Conservation (phyloP, 768 basidiomycete genomes). For the Galerina sulciceps region DNA sequence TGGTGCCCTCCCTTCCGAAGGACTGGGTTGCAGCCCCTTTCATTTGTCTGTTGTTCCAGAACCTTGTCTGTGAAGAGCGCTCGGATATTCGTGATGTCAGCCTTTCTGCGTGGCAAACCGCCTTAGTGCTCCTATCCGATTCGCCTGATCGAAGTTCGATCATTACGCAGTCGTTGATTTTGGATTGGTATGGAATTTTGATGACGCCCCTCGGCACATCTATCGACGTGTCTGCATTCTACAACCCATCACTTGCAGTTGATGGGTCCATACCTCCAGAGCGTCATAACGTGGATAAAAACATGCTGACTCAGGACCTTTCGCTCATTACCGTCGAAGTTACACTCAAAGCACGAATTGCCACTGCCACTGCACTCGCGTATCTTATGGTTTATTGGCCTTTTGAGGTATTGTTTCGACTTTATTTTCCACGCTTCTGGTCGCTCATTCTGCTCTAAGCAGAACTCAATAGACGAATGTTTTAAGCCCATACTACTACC, state of each 20-base stretch:
- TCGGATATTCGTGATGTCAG: conserved; percentile 79
- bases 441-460: conserved; percentile 19
- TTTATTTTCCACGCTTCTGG: neutral
- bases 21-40: conserved; percentile 84
- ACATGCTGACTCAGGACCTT: conserved; percentile 90
- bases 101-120: conserved; percentile 73
- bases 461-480: conserved; percentile 55
- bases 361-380: conserved; percentile 79
- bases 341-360: conserved; percentile 79
- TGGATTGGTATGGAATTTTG: conserved; percentile 86
- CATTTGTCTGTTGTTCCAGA: conserved; percentile 88
- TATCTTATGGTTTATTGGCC: conserved; percentile 73
- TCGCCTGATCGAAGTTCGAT: conserved; percentile 55
- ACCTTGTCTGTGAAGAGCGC: conserved; percentile 91
- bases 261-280: conserved; percentile 56
- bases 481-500: conserved; percentile 79
- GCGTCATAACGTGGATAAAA: conserved; percentile 95
- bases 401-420: conserved; percentile 41
- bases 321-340: conserved; percentile 78
- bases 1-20: conserved; percentile 69
- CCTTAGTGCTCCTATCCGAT: conserved; percentile 57
- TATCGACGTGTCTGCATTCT: conserved; percentile 73
- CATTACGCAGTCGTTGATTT: conserved; percentile 60
- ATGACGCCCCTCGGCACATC: conserved; percentile 90
- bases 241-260: conserved; percentile 56